Percentiles rank a stretch among this genome's conserved stretches.
phyloP scores from a whole-genome alignment of 345 rosid genomes.

The Syzygium aqueum region DNA sequence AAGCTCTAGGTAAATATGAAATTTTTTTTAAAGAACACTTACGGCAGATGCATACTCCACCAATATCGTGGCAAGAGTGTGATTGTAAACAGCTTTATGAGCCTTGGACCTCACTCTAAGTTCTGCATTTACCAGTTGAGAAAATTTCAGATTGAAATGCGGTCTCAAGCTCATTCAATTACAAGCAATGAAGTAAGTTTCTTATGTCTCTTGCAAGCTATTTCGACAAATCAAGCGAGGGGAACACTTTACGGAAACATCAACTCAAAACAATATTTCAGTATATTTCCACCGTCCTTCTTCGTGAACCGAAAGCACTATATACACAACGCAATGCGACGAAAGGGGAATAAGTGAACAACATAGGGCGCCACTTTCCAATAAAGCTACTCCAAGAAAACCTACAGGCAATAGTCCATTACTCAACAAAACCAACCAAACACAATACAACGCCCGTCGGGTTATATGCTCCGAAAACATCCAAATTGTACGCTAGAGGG shows the following conservation, averaged over 20 bases:
- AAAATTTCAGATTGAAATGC: background rate
- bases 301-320: rapidly evolving
- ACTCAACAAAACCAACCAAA: background rate
- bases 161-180: background rate
- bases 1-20: background rate
- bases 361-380: too few relatives aligned
- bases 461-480: background rate
- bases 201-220: background rate
- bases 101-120: slow-evolving; percentile 27
- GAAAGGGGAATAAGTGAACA: background rate
- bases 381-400: background rate
- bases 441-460: rapidly evolving
- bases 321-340: background rate
- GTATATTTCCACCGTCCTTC: background rate
- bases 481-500: background rate
- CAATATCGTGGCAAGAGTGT: slow-evolving; percentile 66
- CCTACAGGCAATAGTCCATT: background rate
- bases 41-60: slow-evolving; percentile 97
- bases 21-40: slow-evolving; percentile 10
- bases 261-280: background rate
- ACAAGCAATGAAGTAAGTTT: background rate
- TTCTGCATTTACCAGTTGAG: slow-evolving; percentile 17
- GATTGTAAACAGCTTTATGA: slow-evolving; percentile 47
- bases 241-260: background rate
- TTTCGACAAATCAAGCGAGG: background rate